phyloP scores from a whole-genome alignment of 2,329 filamentous ascomycete genomes.

The Conoideocrella luteorostrata region DNA sequence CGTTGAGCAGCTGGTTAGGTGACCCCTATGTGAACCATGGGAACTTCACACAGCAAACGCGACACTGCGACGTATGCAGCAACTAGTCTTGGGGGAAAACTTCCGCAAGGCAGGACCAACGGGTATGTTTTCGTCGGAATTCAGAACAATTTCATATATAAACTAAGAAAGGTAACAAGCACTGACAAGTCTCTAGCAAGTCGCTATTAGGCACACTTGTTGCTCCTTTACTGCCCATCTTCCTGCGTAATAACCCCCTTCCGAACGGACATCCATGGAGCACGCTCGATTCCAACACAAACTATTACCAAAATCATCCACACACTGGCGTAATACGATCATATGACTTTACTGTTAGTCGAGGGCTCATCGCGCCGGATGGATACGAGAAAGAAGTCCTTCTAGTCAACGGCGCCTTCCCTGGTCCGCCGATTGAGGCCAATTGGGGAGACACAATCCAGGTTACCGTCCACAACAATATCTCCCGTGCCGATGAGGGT shows the following conservation, averaged over 20 bases:
- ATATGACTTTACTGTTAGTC: conserved; percentile 48
- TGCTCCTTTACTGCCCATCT: conserved; percentile 32
- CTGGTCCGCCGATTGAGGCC: conserved; percentile 59
- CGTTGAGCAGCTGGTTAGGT: not conserved
- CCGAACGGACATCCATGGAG: conserved; percentile 49
- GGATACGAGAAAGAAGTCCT: conserved; percentile 48
- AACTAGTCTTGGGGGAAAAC: conserved; percentile 8
- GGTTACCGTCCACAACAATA: conserved; percentile 64
- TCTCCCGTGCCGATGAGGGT: conserved; percentile 44
- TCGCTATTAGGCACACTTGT: conserved; percentile 35
- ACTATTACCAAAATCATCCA: conserved; percentile 44
- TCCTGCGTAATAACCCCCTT: conserved; percentile 42
- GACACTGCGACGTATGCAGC: not conserved
- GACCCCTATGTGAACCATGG: no score
- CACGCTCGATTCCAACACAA: conserved; percentile 33
- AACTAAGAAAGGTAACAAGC: not conserved
- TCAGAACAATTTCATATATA: no score
- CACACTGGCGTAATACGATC: conserved; percentile 48
- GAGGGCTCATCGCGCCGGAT: conserved; percentile 47
- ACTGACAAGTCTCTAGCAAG: conserved; percentile 17
- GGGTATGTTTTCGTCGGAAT: conserved; percentile 26
- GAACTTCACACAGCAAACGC: not conserved
- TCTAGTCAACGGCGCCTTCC: conserved; percentile 59
- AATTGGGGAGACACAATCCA: conserved; percentile 58
- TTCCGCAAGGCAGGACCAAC: conserved; percentile 31